A percentile compares a stretch with the other conserved stretches of the same genome.
These are phyloP conservation scores for Tulasnella sp. DNA, from an alignment of 768 basidiomycete species.

Conservation along the genomic window DNA sequence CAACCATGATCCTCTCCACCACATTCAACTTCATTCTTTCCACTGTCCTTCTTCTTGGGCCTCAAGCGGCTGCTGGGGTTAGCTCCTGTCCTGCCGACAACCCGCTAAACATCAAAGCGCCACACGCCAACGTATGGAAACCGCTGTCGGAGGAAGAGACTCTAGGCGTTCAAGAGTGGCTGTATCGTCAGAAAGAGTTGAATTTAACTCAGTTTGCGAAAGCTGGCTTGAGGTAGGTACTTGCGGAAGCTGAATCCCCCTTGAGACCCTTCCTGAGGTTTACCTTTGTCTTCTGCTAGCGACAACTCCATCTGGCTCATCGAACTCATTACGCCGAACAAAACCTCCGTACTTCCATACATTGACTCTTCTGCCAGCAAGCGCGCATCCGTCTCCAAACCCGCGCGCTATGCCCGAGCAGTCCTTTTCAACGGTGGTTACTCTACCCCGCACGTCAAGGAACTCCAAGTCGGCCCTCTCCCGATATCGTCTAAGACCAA, in stretches of 20 bases:
- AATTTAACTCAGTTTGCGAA: neutral
- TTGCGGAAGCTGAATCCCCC: neutral
- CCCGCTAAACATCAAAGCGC: neutral
- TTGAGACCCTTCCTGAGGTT: neutral
- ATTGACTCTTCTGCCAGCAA: neutral
- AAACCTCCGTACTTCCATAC: neutral
- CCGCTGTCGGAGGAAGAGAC: neutral
- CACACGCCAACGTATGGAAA: neutral
- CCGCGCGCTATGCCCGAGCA: neutral
- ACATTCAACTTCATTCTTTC: neutral
- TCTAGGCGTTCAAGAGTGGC: neutral
- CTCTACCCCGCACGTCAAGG: neutral
- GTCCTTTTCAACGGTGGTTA: neutral
- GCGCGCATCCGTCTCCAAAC: too few species aligned
- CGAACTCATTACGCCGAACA: slow-evolving; percentile 1
- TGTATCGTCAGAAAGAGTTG: neutral
- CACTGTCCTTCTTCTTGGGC: neutral
- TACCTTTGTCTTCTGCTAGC: neutral
- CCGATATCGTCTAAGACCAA: neutral
- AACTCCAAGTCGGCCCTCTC: slow-evolving; percentile 1
- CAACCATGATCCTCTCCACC: neutral
- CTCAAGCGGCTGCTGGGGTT: neutral
- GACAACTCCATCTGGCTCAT: slow-evolving; percentile 5
- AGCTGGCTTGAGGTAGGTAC: neutral
- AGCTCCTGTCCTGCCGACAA: neutral